A percentile compares a stretch with the other conserved stretches of the same genome.
Conservation (phyloP, 2,329 filamentous ascomycete species). For the Hymenoscyphus repandus region DNA sequence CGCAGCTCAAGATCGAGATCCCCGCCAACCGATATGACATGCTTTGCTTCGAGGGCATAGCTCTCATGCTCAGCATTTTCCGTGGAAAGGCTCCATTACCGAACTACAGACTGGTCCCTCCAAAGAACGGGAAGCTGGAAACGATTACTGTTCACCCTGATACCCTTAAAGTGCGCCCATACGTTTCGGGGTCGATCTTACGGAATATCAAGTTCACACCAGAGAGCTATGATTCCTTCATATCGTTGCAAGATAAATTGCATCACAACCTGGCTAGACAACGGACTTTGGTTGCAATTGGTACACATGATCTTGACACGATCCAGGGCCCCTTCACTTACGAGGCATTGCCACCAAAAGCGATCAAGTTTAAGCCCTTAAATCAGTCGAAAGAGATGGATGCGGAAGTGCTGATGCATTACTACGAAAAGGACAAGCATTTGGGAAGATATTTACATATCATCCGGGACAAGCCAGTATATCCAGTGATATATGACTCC, state of each 20-base stretch:
- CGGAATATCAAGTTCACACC: conserved; percentile 88
- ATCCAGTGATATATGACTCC: conserved; percentile 91
- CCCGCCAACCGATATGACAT: conserved; percentile 92
- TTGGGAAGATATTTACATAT: conserved; percentile 88
- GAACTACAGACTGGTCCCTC: conserved; percentile 70
- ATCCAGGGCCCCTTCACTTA: conserved; percentile 94
- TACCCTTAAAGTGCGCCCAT: conserved; percentile 75
- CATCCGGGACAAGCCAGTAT: conserved; percentile 87
- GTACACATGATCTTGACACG: conserved; percentile 93
- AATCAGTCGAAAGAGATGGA: conserved; percentile 91
- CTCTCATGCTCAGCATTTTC: conserved; percentile 95
- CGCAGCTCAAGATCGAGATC: conserved; percentile 97
- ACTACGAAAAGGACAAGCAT: conserved; percentile 94
- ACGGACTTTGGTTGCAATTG: conserved; percentile 90
- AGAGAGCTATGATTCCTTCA: conserved; percentile 94
- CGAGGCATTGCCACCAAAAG: conserved; percentile 83
- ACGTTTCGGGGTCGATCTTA: conserved; percentile 83
- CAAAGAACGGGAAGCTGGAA: conserved; percentile 68
- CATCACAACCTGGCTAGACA: conserved; percentile 94
- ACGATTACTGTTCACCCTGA: conserved; percentile 73
- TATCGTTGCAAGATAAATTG: conserved; percentile 93
- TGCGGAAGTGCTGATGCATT: conserved; percentile 82
- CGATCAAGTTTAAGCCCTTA: conserved; percentile 84
- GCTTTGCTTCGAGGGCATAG: conserved; percentile 96
- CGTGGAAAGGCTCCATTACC: conserved; percentile 69